Percentiles rank a stretch among this genome's conserved stretches.
Evolutionary conservation across 306 rosid species (phyloP).

Genomic region (Cyamopsis tetragonoloba): DNA sequence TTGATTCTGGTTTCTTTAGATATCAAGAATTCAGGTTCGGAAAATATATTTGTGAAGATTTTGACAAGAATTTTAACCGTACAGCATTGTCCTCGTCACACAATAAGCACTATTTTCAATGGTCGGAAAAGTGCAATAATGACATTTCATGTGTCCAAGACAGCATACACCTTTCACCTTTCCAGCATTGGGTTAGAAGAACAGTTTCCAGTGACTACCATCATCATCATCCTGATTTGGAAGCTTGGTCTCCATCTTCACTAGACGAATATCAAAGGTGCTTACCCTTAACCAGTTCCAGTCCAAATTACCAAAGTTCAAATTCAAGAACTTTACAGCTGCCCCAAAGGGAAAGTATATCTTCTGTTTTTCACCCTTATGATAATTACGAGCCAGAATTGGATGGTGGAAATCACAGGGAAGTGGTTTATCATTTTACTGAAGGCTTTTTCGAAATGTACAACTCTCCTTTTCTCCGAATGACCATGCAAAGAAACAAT

Average conservation of each 20-base stretch:
- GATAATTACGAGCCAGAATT: constrained; percentile 22
- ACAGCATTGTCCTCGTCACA: constrained; percentile 34
- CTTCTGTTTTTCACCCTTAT: constrained; percentile 27
- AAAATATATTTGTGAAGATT: constrained; percentile 33
- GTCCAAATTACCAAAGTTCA: constrained; percentile 29
- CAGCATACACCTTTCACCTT: constrained; percentile 31
- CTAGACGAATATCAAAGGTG: constrained; percentile 27
- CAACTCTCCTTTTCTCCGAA: constrained; percentile 35
- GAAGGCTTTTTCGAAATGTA: constrained; percentile 30
- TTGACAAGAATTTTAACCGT: constrained; percentile 29
- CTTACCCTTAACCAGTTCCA: constrained; percentile 34
- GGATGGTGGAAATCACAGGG: constrained; percentile 26
- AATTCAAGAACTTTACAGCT: constrained; percentile 28
- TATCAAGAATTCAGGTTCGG: constrained; percentile 33
- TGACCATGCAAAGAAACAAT: constrained; percentile 33
- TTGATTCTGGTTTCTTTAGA: constrained; percentile 31
- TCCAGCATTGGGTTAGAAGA: constrained; percentile 32
- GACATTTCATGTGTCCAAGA: constrained; percentile 29
- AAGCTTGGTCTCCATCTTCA: constrained; percentile 42
- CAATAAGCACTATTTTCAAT: constrained; percentile 27
- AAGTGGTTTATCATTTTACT: constrained; percentile 32
- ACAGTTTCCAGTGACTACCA: constrained; percentile 23
- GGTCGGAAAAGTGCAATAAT: constrained; percentile 25
- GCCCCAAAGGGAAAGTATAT: constrained; percentile 25
- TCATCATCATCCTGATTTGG: constrained; percentile 29